These are phyloP conservation scores for Copromyces sp. DNA, from an alignment of 495 filamentous ascomycete species.

Conservation along the genomic window DNA sequence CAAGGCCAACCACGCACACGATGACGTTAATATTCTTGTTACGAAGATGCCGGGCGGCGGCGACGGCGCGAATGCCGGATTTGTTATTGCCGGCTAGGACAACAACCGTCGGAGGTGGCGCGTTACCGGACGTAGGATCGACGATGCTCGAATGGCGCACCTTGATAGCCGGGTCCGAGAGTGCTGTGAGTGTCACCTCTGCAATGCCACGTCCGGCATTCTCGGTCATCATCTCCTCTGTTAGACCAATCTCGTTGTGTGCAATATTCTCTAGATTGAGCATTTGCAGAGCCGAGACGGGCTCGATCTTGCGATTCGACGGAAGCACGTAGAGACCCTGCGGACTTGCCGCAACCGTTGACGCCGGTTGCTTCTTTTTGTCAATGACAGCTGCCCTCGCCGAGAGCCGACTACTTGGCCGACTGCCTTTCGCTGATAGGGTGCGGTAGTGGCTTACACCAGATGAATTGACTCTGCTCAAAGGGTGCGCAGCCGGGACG, in stretches of 20 bases:
- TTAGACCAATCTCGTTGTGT: constrained; percentile 69
- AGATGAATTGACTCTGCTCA: constrained; percentile 33
- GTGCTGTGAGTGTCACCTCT: constrained; percentile 59
- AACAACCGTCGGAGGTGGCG: constrained; percentile 52
- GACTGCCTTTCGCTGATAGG: constrained; percentile 21
- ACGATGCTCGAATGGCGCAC: constrained; percentile 32
- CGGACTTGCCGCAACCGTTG: constrained; percentile 1
- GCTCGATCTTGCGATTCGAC: constrained; percentile 64
- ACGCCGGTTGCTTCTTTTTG: constrained; percentile 19
- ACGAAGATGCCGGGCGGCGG: constrained; percentile 75
- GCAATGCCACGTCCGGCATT: constrained; percentile 84
- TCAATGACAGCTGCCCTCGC: constrained; percentile 16
- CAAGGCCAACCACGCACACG: constrained; percentile 72
- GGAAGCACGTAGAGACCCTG: constrained; percentile 42
- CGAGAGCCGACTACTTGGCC: constrained; percentile 25
- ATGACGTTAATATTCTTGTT: constrained; percentile 70
- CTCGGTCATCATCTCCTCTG: constrained; percentile 82
- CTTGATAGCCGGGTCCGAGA: constrained; percentile 46
- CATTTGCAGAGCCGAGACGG: constrained; percentile 75
- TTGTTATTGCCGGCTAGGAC: constrained; percentile 84
- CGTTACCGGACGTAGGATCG: constrained; percentile 17
- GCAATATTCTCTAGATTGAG: constrained; percentile 84
- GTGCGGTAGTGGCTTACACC: constrained; percentile 30
- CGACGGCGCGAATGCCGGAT: constrained; percentile 70
- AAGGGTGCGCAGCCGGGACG: constrained; percentile 23